These are phyloP conservation scores for Nigrospora oryzae DNA, from an alignment of 2,329 filamentous ascomycete species.

Conservation along the genomic window DNA sequence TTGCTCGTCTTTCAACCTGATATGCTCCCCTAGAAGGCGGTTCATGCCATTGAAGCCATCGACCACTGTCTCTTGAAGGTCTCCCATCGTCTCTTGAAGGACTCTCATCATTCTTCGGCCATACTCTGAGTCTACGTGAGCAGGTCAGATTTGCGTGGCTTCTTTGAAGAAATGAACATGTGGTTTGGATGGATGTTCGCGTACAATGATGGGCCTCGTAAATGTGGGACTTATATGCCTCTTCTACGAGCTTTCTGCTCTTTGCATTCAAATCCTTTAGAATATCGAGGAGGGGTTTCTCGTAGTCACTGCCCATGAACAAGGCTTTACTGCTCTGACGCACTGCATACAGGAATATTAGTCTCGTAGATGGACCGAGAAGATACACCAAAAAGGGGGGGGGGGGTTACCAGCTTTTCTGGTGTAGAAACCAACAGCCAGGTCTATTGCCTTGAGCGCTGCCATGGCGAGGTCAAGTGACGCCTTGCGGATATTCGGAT, in stretches of 20 bases:
- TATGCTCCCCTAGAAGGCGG: neutral
- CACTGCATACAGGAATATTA: neutral
- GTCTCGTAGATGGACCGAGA: neutral
- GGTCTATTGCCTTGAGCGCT: conserved; percentile 2
- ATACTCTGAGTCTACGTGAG: neutral
- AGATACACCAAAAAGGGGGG: neutral
- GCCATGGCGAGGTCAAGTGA: conserved; percentile 1
- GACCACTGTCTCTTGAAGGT: neutral
- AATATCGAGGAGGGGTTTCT: conserved; percentile 1
- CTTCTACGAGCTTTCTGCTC: conserved; percentile 1
- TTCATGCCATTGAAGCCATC: neutral
- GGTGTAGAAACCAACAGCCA: conserved; percentile 1
- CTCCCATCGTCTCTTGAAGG: too few relatives aligned
- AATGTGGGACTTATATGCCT: conserved; percentile 5
- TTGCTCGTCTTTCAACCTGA: neutral
- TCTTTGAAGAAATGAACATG: neutral
- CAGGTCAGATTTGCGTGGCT: neutral
- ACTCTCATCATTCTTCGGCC: neutral
- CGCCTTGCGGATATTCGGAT: neutral
- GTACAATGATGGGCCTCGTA: neutral
- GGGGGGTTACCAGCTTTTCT: neutral
- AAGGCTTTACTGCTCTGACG: neutral
- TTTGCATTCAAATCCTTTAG: conserved; percentile 1
- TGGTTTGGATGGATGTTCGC: neutral
- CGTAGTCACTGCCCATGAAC: conserved; percentile 1